Evolutionary conservation across 352 stramenopile species (phyloP).

Genomic region (Phytophthora kernoviae): DNA sequence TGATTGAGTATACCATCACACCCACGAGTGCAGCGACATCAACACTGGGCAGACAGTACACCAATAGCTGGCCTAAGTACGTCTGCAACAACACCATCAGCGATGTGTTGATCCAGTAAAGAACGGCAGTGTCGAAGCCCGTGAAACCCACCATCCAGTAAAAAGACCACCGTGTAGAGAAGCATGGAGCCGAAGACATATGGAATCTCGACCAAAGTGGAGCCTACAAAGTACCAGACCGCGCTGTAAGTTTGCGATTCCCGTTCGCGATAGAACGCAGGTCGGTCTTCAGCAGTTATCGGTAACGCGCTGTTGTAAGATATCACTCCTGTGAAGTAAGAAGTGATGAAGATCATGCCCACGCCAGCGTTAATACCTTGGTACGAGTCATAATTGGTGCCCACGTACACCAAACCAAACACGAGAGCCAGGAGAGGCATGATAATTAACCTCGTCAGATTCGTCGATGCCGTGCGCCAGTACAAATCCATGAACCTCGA

Average conservation of each 20-base stretch:
- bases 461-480: slow-evolving; percentile 27
- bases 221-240: slow-evolving; percentile 63
- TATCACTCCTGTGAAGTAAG: slow-evolving; percentile 77
- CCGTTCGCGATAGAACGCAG: slow-evolving; percentile 90
- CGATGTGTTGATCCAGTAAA: slow-evolving; percentile 72
- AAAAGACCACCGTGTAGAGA: slow-evolving; percentile 63
- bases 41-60: slow-evolving; percentile 42
- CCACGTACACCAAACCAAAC: slow-evolving; percentile 18
- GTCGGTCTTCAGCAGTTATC: slow-evolving; percentile 79
- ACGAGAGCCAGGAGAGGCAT: slow-evolving; percentile 9
- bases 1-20: slow-evolving; percentile 50
- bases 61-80: slow-evolving; percentile 49
- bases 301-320: slow-evolving; percentile 67
- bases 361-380: slow-evolving; percentile 14
- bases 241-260: slow-evolving; percentile 82
- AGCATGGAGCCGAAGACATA: slow-evolving; percentile 44
- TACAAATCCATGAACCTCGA: slow-evolving; percentile 30
- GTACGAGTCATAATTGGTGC: slow-evolving; percentile 15
- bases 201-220: slow-evolving; percentile 76
- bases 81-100: slow-evolving; percentile 62
- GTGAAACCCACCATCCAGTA: slow-evolving; percentile 74
- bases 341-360: slow-evolving; percentile 63
- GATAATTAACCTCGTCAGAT: slow-evolving; percentile 10
- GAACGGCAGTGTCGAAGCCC: slow-evolving; percentile 31
- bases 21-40: slow-evolving; percentile 45